Base-by-base conservation (phyloP, 306 rosid species). In the Cicer yamashitae region DNA sequence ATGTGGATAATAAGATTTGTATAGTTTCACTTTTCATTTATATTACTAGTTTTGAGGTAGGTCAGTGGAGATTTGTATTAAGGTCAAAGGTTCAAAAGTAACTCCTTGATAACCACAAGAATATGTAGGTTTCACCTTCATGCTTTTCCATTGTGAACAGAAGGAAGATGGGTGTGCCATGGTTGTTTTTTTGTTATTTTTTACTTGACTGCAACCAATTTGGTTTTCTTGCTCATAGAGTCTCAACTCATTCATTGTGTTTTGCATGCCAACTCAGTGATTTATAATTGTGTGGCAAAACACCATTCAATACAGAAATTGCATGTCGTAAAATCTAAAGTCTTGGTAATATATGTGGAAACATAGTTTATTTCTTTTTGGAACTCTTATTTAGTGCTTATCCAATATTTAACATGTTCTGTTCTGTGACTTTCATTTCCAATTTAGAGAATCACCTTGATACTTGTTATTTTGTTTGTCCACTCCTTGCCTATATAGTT, bases 201-300 rank as follows among this genome's bases (percentile, higher is more conserved):
- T 53, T 64, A 41, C 37, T 41, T 10, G 47, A 15, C 17, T 44
- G 39, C 30, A 43, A 67, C 39, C 47, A n/a, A 12, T 67, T 78
- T 10, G 61, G 71, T 30, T 7, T 25, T 8, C 41, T 15, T 54
- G 67, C 30, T 58, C 3, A 3, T 1, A 30, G 37, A 30, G 37
- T 39, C 15, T 47, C 22, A 58, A 80, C 48, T 79, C 38, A 25
- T 22, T 22, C 22, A 17, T 20, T 38, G 10, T 7, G 38, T 34
- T 39, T 46, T 46, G 18, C 57, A 71, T 30, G 13, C 43, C 17
- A 59, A 11, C 65, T 25, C 40, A 11, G 15, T 59, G 3, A 5
- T 25, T 6, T 25, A 11, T 8, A 58, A 30, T 58, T 25, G 41
- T 7, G 1, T 1, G 40, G 11, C 15, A 41, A 25, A 25, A 25